These are phyloP conservation scores for Candida piceae DNA, from an alignment of 805 yeast genomes.

Conservation along the genomic window DNA sequence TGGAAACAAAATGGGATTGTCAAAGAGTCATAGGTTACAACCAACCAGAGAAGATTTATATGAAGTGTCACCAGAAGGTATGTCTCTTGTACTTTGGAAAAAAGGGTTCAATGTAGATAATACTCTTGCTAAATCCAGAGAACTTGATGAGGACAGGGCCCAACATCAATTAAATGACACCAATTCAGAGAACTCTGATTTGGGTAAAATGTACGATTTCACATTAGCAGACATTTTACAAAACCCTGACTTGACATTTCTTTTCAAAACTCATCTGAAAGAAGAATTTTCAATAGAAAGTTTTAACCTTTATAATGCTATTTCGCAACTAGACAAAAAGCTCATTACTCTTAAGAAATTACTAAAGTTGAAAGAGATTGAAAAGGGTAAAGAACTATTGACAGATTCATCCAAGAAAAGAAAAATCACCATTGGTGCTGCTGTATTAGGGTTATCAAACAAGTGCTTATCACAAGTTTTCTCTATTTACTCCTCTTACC, in stretches of 20 bases:
- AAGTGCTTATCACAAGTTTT: slow-evolving; percentile 59
- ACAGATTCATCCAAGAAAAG: too few relatives aligned
- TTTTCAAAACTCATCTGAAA: slow-evolving; percentile 63
- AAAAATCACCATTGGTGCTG: slow-evolving; percentile 30
- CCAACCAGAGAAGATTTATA: slow-evolving; percentile 19
- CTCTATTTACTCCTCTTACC: slow-evolving; percentile 59
- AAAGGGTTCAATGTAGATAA: too few relatives aligned
- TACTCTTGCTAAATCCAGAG: too few relatives aligned
- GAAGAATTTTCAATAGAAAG: slow-evolving; percentile 70
- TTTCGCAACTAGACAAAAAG: slow-evolving; percentile 47
- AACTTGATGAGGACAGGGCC: too few relatives aligned
- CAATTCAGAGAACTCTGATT: too few relatives aligned
- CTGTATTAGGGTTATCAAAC: slow-evolving; percentile 39
- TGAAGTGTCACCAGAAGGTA: slow-evolving; percentile 19
- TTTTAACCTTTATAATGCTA: slow-evolving; percentile 61
- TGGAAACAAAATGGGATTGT: too few relatives aligned
- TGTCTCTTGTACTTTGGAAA: slow-evolving; percentile 21
- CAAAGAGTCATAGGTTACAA: slow-evolving; percentile 4
- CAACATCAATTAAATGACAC: too few relatives aligned
- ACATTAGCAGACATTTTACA: slow-evolving; percentile 40
- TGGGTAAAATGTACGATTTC: not conserved
- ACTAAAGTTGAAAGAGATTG: slow-evolving; percentile 25
- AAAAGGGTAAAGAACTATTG: too few relatives aligned
- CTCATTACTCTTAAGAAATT: slow-evolving; percentile 39
- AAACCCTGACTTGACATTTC: slow-evolving; percentile 72